A percentile compares a stretch with the other conserved stretches of the same genome.
Evolutionary conservation across 768 basidiomycete genomes (phyloP).

Genomic region (Kwoniella bestiolae): DNA sequence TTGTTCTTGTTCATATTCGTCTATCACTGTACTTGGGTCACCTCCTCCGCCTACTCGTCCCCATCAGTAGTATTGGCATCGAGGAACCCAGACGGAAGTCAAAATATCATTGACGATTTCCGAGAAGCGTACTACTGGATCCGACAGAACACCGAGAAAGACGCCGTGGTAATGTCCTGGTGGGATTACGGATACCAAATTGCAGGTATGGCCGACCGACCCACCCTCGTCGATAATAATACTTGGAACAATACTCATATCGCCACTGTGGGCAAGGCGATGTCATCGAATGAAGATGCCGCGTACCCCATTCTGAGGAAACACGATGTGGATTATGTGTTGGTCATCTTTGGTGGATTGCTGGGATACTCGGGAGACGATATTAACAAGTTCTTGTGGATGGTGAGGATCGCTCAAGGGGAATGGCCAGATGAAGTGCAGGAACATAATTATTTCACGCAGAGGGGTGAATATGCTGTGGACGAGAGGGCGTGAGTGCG

Average conservation of each 20-base stretch:
- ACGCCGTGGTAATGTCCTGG: constrained; percentile 97
- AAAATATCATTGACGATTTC: constrained; percentile 98
- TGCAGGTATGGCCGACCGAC: constrained; percentile 96
- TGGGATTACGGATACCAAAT: constrained; percentile 99
- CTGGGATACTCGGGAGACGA: constrained; percentile 96
- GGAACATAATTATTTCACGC: constrained; percentile 91
- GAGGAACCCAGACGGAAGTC: constrained; percentile 75
- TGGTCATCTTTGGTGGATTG: constrained; percentile 95
- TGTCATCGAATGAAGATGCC: constrained; percentile 90
- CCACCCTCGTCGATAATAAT: constrained; percentile 97
- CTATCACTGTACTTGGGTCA: constrained; percentile 95
- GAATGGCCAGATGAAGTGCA: constrained; percentile 99
- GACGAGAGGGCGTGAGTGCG: constrained; percentile 71
- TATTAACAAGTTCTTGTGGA: constrained; percentile 99
- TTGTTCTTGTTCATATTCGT: constrained; percentile 87
- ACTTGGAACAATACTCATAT: constrained; percentile 99
- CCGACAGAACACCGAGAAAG: constrained; percentile 88
- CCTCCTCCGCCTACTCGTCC: constrained; percentile 91
- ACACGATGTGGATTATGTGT: constrained; percentile 94
- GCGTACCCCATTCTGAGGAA: constrained; percentile 96
- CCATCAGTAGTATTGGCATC: constrained; percentile 95
- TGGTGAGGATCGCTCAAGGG: constrained; percentile 78
- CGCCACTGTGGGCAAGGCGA: constrained; percentile 97
- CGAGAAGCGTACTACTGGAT: constrained; percentile 99
- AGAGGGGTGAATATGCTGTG: constrained; percentile 87